Base-by-base conservation (phyloP, 1,139 yeast species). In the Yamadazyma membranifaciens region DNA sequence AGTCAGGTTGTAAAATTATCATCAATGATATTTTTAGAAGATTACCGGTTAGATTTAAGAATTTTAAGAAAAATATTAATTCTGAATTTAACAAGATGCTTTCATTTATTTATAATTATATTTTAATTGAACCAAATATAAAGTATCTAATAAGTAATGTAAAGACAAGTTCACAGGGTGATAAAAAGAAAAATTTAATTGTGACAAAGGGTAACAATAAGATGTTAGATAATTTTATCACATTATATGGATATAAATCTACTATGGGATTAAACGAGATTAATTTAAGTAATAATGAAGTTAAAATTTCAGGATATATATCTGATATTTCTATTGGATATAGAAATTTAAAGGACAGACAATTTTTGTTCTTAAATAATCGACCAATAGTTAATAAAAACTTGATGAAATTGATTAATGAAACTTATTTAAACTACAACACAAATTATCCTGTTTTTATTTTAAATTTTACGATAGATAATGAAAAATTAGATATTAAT, bases 391-490 rank as follows among this genome's bases (percentile, higher is more conserved):
- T 63, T 1, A 67, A 83, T 48, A 80, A 81, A 24, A 68, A 69
- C 29, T 55, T 91, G 17, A 52, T 69, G 4, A 84, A 80, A 53
- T 64, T 82, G 13, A 63, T 88, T 16, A 87, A 83, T 50, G 96
- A 89, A 41, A 74, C 78, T 1, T 92, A 87, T 62, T 80, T 78
- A 46, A 69, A 70, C 31, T 87, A 88, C 52, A 75, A 80, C 49
- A 69, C 81, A 4, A 96, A 89, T 54, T 73, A 58, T 41, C 98
- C 98, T 0, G 77, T 80, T n/a, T 70, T 86, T 39, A 66, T 89
- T 1, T 54, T 87, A 2, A 73, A 94, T 57, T 51, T 92, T 28
- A 55, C 56, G 9, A 59, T 88, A 10, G 72, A 75, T 34, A 70
- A 84, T 0, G 54, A 59, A 16, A 65, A 69, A 16, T 60, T 87